These are phyloP conservation scores for Debaryomyces prosopidis DNA, from an alignment of 805 yeast species.

Conservation along the genomic window DNA sequence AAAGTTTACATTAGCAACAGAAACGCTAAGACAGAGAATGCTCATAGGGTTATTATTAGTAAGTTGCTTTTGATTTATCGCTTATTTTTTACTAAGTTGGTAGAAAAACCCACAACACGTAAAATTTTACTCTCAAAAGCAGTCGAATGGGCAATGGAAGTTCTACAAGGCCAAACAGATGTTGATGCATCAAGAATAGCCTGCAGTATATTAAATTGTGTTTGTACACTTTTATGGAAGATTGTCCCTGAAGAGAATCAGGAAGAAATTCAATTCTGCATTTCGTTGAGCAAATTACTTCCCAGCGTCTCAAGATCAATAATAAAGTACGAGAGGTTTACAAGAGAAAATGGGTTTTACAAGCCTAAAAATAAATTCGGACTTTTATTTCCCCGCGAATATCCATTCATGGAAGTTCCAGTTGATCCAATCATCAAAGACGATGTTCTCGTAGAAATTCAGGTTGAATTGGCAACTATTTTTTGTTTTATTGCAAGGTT, in stretches of 20 bases:
- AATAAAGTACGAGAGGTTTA: conserved; percentile 50
- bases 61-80: conserved; percentile 65
- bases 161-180: conserved; percentile 52
- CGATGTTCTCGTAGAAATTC: conserved; percentile 66
- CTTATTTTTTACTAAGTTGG: conserved; percentile 42
- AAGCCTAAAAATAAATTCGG: conserved; percentile 66
- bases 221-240: conserved; percentile 41
- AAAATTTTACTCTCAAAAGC: conserved; percentile 46
- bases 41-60: conserved; percentile 54
- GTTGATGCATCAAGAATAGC: conserved; percentile 66
- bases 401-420: conserved; percentile 64
- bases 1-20: too few species aligned
- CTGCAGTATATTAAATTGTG: conserved; percentile 54
- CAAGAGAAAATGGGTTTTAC: conserved; percentile 47
- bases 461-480: conserved; percentile 68
- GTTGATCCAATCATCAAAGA: conserved; percentile 76
- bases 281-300: conserved; percentile 50
- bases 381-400: conserved; percentile 62
- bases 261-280: conserved; percentile 40
- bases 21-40: conserved; percentile 36
- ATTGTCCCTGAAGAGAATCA: conserved; percentile 26
- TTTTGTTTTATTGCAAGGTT: conserved; percentile 56
- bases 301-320: conserved; percentile 56
- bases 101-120: conserved; percentile 25
- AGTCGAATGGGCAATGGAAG: conserved; percentile 59